Base-by-base conservation (phyloP, 352 stramenopile genomes). In the Pythium insidiosum region DNA sequence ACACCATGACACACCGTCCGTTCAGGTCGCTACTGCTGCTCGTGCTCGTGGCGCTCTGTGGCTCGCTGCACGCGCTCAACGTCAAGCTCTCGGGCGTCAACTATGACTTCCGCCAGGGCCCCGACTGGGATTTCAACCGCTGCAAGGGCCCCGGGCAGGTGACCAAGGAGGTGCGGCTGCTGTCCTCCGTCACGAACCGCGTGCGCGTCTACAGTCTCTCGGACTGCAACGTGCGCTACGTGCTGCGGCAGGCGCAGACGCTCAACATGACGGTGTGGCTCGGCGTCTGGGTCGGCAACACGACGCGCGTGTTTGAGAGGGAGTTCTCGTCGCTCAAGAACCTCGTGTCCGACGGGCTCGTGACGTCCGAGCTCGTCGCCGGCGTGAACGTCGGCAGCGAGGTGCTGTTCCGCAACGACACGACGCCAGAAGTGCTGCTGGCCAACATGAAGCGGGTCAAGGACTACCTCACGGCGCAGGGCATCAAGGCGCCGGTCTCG, bases 311-410 rank as follows among this genome's bases (percentile, higher is more conserved):
- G 15, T 87, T 86, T 50, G 57, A 75, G 22, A 54, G 53, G 10
- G 80, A 92, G 49, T 50, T 88, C 20, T 48, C 36, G 25, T 62
- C 59, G 21, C 73, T 89, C 53, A 70, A 83, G 49, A 41, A 68
- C 38, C 61, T 92, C 42, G 64, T 89, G 36, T 45, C 7, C 11
- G 67, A 64, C 31, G 57, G 61, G 15, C 56, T 84, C 29, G 73
- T 92, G 42, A 61, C 40, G 6, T 63, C 88, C 59, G 60, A 58
- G 25, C 83, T 84, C 46, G 63, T 89, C 22, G 64, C 86, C 24
- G 80, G 76, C 22, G 78, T 92, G 42, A 88, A 92, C 45, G 80
- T 92, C 37, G 80, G 80, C 24, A 88, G 74, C 21, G 80, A 92
- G 42, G 75, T 68, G 7, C 60, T 92, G 3, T 92, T 89, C 61